phyloP scores from a whole-genome alignment of 345 rosid genomes.

The Bretschneidera sinensis region DNA sequence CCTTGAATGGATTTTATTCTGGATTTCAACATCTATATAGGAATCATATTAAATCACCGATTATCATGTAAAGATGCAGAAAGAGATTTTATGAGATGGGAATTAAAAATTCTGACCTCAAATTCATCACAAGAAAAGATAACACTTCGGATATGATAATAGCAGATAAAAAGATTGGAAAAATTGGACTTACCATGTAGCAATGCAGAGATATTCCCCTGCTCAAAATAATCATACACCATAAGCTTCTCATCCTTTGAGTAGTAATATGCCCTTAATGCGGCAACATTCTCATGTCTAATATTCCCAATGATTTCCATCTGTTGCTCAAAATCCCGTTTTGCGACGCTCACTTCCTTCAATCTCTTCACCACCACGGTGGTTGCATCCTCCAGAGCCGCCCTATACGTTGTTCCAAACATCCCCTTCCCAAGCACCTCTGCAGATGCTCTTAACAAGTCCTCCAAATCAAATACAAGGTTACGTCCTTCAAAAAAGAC shows the following conservation, averaged over 20 bases:
- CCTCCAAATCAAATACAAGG: constrained; percentile 79
- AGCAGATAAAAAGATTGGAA: background rate
- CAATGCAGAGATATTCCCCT: constrained; percentile 69
- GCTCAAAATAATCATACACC: constrained; percentile 66
- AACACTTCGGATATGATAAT: background rate
- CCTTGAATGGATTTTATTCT: background rate
- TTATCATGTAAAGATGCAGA: too few species aligned
- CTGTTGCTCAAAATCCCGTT: constrained; percentile 88
- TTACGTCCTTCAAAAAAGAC: constrained; percentile 85
- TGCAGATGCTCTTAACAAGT: constrained; percentile 92
- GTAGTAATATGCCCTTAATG: constrained; percentile 73
- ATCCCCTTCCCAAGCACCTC: constrained; percentile 94
- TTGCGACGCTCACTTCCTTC: constrained; percentile 68
- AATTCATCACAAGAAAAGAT: too few species aligned
- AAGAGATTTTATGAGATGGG: too few species aligned
- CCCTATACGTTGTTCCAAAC: constrained; percentile 85
- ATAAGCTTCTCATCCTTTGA: constrained; percentile 96
- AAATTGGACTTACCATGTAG: constrained; percentile 53
- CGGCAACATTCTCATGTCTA: constrained; percentile 75
- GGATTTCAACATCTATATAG: background rate
- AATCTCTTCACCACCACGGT: constrained; percentile 91
- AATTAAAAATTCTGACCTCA: too few species aligned
- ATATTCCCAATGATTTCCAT: constrained; percentile 68
- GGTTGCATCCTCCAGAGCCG: constrained; percentile 71
- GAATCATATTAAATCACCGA: too few species aligned